Evolutionary conservation across 768 basidiomycete species (phyloP).

Genomic region (Tubosaeta brunneosetosa): DNA sequence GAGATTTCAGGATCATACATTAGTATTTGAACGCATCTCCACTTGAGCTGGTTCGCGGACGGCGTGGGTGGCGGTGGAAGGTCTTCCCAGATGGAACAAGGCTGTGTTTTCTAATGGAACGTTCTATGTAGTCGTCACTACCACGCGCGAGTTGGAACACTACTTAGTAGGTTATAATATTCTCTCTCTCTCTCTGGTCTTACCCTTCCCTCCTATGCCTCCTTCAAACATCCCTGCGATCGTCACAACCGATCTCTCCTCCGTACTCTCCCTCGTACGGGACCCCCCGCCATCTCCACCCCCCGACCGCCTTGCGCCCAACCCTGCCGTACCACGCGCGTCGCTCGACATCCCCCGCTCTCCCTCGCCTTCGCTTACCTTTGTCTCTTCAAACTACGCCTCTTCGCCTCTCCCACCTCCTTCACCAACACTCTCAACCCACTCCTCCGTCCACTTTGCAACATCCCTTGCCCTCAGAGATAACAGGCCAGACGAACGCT

Average conservation of each 20-base stretch:
- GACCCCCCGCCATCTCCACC: background rate
- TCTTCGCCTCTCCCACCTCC: conserved; percentile 48
- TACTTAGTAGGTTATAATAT: conserved; percentile 9
- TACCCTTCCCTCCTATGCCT: conserved; percentile 8
- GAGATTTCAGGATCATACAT: background rate
- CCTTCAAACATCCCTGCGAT: conserved; percentile 30
- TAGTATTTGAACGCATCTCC: background rate
- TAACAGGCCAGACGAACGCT: conserved; percentile 58
- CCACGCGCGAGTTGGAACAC: background rate
- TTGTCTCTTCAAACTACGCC: conserved; percentile 40
- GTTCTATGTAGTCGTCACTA: conserved; percentile 11
- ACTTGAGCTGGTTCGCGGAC: background rate
- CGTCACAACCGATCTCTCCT: conserved; percentile 34
- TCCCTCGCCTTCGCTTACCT: conserved; percentile 27
- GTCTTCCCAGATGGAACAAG: conserved; percentile 17
- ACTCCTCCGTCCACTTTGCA: conserved; percentile 56
- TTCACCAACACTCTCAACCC: conserved; percentile 70
- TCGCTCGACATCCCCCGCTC: conserved; percentile 32
- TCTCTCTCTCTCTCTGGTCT: background rate
- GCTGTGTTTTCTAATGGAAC: conserved; percentile 31
- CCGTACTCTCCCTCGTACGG: conserved; percentile 21
- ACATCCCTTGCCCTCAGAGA: conserved; percentile 58
- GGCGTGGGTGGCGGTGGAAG: conserved; percentile 9
- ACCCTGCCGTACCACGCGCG: conserved; percentile 8
- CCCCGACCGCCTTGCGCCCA: conserved; percentile 22